Conservation (phyloP, 2,329 filamentous ascomycete genomes). For the Epichloe elymi region DNA sequence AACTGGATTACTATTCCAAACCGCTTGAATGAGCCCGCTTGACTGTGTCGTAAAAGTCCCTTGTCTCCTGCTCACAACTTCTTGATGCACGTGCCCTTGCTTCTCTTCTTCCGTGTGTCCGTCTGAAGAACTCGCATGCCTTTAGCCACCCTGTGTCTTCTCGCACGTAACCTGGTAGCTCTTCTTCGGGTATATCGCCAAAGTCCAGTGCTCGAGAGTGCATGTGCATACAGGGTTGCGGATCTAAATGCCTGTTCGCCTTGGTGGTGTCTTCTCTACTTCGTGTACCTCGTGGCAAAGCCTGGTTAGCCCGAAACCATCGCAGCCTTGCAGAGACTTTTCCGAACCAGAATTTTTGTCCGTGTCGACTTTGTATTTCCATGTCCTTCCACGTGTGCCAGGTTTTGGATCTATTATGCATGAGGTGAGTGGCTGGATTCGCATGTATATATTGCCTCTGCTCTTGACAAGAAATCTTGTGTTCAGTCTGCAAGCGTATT, state of each 20-base stretch:
- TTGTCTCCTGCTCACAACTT: slow-evolving; percentile 11
- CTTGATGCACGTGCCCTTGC: slow-evolving; percentile 7
- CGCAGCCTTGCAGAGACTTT: slow-evolving; percentile 26
- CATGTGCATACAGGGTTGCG: slow-evolving; percentile 14
- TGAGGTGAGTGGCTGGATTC: slow-evolving; percentile 38
- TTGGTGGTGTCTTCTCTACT: slow-evolving; percentile 6
- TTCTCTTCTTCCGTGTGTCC: slow-evolving; percentile 6
- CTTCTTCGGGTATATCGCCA: slow-evolving; percentile 22
- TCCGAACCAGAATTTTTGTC: slow-evolving; percentile 38
- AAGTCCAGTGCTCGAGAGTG: slow-evolving; percentile 21
- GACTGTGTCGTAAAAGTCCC: slow-evolving; percentile 10
- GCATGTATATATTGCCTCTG: slow-evolving; percentile 29
- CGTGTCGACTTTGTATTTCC: slow-evolving; percentile 36
- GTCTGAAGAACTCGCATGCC: slow-evolving; percentile 25
- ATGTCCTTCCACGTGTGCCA: slow-evolving; percentile 35
- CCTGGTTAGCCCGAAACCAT: slow-evolving; percentile 15
- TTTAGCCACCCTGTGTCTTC: slow-evolving; percentile 32
- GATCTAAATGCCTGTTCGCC: slow-evolving; percentile 8
- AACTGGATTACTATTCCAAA: neutral
- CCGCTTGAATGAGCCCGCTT: neutral
- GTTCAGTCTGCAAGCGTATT: neutral
- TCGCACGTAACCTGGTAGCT: slow-evolving; percentile 31
- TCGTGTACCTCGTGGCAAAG: neutral
- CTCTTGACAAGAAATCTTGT: slow-evolving; percentile 7
- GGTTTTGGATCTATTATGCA: slow-evolving; percentile 25